Conservation (phyloP, 2,329 filamentous ascomycete species). For the Penicillium sp. region DNA sequence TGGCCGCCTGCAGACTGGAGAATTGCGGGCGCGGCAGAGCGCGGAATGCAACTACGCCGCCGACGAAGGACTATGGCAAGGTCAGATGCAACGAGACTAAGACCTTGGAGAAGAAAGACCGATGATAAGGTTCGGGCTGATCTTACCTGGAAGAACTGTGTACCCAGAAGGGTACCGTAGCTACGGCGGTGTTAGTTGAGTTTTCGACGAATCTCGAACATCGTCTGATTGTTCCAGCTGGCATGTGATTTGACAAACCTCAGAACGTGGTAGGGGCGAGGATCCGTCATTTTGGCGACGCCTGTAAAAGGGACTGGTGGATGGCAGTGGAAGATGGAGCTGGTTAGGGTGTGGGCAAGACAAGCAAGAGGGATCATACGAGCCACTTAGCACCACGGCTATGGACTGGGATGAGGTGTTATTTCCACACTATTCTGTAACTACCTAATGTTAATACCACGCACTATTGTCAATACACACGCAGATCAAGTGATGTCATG, state of each 20-base stretch:
- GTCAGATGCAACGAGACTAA: conserved; percentile 2
- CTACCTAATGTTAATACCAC: conserved; percentile 7
- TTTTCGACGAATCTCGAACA: no score
- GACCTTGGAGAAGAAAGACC: neutral
- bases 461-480: conserved; percentile 10
- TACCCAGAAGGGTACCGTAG: conserved; percentile 83
- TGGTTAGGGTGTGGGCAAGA: neutral
- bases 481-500: conserved; percentile 37
- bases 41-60: conserved; percentile 71
- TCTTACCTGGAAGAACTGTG: conserved; percentile 76
- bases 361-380: neutral
- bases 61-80: conserved; percentile 64
- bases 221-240: neutral
- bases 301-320: neutral
- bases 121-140: neutral
- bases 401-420: neutral
- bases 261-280: conserved; percentile 35
- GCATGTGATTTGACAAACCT: conserved; percentile 25
- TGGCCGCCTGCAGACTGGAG: conserved; percentile 70
- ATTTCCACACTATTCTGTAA: conserved; percentile 14
- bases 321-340: conserved; percentile 1
- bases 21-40: conserved; percentile 77
- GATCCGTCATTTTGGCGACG: conserved; percentile 28
- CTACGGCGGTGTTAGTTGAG: conserved; percentile 44
- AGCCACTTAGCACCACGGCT: conserved; percentile 2